Conservation (phyloP, 805 yeast genomes). For the Danielia oregonensis region DNA sequence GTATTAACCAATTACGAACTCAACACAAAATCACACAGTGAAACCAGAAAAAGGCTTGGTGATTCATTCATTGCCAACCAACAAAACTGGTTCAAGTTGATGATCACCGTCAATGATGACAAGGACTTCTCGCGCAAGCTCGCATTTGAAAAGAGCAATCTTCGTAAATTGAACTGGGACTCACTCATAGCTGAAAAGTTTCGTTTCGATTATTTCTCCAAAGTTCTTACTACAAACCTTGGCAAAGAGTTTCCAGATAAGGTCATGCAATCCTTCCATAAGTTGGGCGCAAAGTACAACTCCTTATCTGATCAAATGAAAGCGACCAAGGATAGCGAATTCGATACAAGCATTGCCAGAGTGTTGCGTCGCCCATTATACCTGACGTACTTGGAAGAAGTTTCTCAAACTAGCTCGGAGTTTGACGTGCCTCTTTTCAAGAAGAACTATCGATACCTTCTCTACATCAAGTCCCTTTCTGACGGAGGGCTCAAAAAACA, state of each 20-base stretch:
- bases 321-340: constrained; percentile 31
- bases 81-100: constrained; percentile 26
- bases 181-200: constrained; percentile 25
- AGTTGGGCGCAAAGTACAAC: constrained; percentile 19
- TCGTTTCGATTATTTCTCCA: constrained; percentile 26
- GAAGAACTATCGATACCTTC: constrained; percentile 25
- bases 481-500: constrained; percentile 35
- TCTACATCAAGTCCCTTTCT: constrained; percentile 36
- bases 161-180: constrained; percentile 38
- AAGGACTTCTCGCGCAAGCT: constrained; percentile 24
- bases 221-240: constrained; percentile 19
- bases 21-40: constrained; percentile 20
- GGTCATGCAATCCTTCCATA: constrained; percentile 16
- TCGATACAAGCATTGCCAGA: constrained; percentile 21
- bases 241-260: constrained; percentile 12
- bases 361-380: constrained; percentile 30
- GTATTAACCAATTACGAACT: constrained; percentile 39
- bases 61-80: constrained; percentile 19
- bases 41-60: constrained; percentile 17
- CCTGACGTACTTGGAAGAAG: constrained; percentile 15
- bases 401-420: constrained; percentile 5
- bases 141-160: constrained; percentile 23
- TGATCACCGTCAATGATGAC: constrained; percentile 16
- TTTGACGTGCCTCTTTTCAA: constrained; percentile 16
- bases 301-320: constrained; percentile 26